These are phyloP conservation scores for Naganishia friedmannii DNA, from an alignment of 768 basidiomycete genomes.

Conservation along the genomic window DNA sequence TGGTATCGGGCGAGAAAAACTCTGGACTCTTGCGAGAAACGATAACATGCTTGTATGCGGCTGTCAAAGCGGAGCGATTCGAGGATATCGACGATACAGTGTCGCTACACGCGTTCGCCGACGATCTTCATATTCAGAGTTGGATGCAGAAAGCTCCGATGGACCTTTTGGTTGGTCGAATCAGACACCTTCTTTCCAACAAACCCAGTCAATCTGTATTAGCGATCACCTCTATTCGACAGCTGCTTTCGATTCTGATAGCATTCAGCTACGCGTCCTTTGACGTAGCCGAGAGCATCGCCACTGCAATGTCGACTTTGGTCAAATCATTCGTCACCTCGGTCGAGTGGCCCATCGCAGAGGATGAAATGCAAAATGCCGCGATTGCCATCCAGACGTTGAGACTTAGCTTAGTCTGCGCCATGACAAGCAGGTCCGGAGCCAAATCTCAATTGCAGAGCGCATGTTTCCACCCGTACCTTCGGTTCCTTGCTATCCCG, in stretches of 20 bases:
- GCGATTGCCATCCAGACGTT: background rate
- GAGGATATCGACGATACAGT: slow-evolving; percentile 23
- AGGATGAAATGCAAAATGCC: background rate
- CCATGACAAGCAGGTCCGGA: slow-evolving; percentile 12
- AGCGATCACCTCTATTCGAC: slow-evolving; percentile 35
- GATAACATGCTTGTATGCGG: slow-evolving; percentile 41
- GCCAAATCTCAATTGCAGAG: slow-evolving; percentile 5
- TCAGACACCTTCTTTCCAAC: slow-evolving; percentile 37
- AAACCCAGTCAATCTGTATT: slow-evolving; percentile 31
- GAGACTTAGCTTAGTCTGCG: slow-evolving; percentile 7
- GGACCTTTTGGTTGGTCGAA: slow-evolving; percentile 38
- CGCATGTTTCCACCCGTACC: slow-evolving; percentile 59
- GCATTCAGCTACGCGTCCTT: slow-evolving; percentile 30
- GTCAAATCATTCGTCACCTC: slow-evolving; percentile 20
- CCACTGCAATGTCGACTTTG: slow-evolving; percentile 9
- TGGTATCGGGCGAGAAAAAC: slow-evolving; percentile 32
- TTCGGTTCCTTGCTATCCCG: slow-evolving; percentile 67
- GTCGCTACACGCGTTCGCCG: slow-evolving; percentile 17
- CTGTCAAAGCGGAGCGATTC: slow-evolving; percentile 1
- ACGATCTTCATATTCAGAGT: slow-evolving; percentile 13
- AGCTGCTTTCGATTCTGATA: slow-evolving; percentile 41
- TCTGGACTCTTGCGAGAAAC: slow-evolving; percentile 40
- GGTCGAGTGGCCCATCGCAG: slow-evolving; percentile 33
- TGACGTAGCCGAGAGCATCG: slow-evolving; percentile 26
- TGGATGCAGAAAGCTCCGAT: slow-evolving; percentile 34